Conservation (phyloP, 306 rosid species). For the Rosa lucieae region DNA sequence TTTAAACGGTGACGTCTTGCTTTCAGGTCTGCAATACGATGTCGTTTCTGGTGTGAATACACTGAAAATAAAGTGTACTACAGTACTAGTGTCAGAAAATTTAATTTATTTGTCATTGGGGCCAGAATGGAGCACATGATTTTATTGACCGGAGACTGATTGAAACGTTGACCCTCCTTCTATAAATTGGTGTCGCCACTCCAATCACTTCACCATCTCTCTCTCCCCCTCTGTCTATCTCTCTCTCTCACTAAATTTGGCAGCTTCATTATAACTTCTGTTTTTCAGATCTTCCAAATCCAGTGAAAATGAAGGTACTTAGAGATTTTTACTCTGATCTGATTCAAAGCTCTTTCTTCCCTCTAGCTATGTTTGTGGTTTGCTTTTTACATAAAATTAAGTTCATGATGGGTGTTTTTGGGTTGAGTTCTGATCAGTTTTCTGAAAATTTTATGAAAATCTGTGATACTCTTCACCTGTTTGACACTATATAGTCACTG, state of each 20-base stretch:
- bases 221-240: no score
- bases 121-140: neutral
- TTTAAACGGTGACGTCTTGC: neutral
- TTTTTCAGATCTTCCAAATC: slow-evolving; percentile 1
- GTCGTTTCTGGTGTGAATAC: neutral
- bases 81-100: neutral
- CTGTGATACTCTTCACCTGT: neutral
- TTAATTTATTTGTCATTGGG: neutral
- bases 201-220: neutral
- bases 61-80: neutral
- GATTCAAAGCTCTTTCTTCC: neutral
- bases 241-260: neutral
- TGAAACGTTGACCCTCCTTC: neutral
- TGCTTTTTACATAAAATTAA: neutral
- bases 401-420: neutral
- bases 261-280: no score
- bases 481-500: neutral
- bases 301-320: slow-evolving; percentile 37
- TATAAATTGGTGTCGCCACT: slow-evolving; percentile 4
- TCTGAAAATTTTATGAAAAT: neutral
- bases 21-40: neutral
- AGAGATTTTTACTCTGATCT: neutral
- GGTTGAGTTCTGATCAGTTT: neutral
- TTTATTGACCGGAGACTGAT: slow-evolving; percentile 5
- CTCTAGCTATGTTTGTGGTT: neutral